phyloP scores from a whole-genome alignment of 805 yeast genomes.

The Yarrowia sp. region DNA sequence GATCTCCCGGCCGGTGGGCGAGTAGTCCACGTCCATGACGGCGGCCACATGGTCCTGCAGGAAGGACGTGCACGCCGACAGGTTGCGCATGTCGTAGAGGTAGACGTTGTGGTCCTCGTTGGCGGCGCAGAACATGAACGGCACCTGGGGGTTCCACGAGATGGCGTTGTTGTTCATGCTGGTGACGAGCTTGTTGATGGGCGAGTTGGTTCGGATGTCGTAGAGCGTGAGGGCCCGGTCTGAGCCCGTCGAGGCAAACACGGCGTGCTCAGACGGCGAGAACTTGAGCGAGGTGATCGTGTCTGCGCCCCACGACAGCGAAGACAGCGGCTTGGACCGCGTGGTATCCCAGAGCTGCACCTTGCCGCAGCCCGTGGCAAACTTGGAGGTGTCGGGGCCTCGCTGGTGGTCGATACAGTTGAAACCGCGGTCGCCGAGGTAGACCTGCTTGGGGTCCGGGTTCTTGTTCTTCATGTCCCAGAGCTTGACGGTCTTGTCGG shows the following conservation, averaged over 20 bases:
- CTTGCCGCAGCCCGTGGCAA: slow-evolving; percentile 89
- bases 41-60: slow-evolving; percentile 96
- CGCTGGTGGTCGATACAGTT: slow-evolving; percentile 84
- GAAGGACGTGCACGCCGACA: slow-evolving; percentile 76
- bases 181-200: slow-evolving; percentile 86
- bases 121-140: slow-evolving; percentile 87
- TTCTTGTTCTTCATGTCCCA: slow-evolving; percentile 66
- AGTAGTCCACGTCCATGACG: slow-evolving; percentile 88
- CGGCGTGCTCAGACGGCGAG: slow-evolving; percentile 84
- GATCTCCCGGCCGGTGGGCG: slow-evolving; percentile 95
- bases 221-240: slow-evolving; percentile 89
- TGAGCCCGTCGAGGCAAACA: slow-evolving; percentile 84
- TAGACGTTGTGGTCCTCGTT: slow-evolving; percentile 94
- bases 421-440: slow-evolving; percentile 78
- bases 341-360: slow-evolving; percentile 90
- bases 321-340: slow-evolving; percentile 71
- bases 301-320: slow-evolving; percentile 96
- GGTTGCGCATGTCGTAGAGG: slow-evolving; percentile 93
- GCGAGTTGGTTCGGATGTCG: slow-evolving; percentile 85
- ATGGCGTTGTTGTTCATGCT: slow-evolving; percentile 79
- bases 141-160: slow-evolving; percentile 98
- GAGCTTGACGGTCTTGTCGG: slow-evolving; percentile 81
- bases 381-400: slow-evolving; percentile 51
- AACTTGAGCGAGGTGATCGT: slow-evolving; percentile 78
- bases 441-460: slow-evolving; percentile 71